These are phyloP conservation scores for Takashimella tepidaria DNA, from an alignment of 1,284 basidiomycete genomes.

Conservation along the genomic window DNA sequence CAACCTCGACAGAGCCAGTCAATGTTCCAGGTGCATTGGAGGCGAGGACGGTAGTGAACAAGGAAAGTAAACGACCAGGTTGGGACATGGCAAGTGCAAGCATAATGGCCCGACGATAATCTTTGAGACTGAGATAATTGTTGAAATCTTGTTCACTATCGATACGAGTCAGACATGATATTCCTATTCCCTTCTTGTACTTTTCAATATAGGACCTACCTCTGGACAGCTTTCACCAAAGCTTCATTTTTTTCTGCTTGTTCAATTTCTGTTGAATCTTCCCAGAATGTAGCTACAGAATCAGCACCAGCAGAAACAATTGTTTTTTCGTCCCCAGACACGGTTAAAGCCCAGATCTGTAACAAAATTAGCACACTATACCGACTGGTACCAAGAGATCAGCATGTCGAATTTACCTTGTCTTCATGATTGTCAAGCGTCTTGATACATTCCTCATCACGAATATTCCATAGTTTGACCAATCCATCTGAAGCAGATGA, in stretches of 20 bases:
- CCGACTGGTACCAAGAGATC: background rate
- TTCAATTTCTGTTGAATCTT: constrained; percentile 81
- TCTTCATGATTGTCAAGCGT: constrained; percentile 97
- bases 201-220: constrained; percentile 62
- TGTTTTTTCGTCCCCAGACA: constrained; percentile 68
- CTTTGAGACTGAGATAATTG: constrained; percentile 80
- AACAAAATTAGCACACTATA: too few relatives aligned
- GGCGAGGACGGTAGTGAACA: constrained; percentile 65
- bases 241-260: constrained; percentile 62
- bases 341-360: constrained; percentile 82
- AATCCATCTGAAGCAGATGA: constrained; percentile 89
- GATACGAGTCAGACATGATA: too few relatives aligned
- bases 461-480: constrained; percentile 91
- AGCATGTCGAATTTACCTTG: too few relatives aligned
- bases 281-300: constrained; percentile 88
- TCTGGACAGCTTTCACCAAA: constrained; percentile 66
- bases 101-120: constrained; percentile 85
- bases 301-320: constrained; percentile 92
- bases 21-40: constrained; percentile 32
- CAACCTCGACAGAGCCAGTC: constrained; percentile 68
- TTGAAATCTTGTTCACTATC: constrained; percentile 92
- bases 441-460: constrained; percentile 75
- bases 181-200: too few relatives aligned
- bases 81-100: constrained; percentile 89
- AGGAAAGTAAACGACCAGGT: constrained; percentile 74